Conservation (phyloP, 2,329 filamentous ascomycete species). For the Chaetomiaceae sp. region DNA sequence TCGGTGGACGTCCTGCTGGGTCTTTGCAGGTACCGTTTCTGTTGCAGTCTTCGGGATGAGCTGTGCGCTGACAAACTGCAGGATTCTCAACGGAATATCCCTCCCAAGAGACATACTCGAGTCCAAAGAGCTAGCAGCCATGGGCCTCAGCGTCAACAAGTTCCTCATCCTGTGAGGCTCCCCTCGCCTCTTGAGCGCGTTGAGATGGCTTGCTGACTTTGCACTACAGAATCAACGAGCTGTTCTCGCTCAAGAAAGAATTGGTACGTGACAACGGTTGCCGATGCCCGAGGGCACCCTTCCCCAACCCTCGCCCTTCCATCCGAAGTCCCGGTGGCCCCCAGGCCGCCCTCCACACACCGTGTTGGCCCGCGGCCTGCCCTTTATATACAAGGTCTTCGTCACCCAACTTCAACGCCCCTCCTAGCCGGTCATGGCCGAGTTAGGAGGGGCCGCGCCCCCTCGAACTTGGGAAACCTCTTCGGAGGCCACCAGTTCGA, state of each 20-base stretch:
- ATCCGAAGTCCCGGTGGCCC: too few species aligned
- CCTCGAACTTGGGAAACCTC: too few species aligned
- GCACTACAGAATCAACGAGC: slow-evolving; percentile 19
- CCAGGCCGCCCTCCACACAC: too few species aligned
- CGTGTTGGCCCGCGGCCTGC: too few species aligned
- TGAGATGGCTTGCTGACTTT: neutral
- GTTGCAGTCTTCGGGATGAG: neutral
- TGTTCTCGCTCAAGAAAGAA: slow-evolving; percentile 25
- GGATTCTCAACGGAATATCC: slow-evolving; percentile 11
- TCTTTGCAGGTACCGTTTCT: slow-evolving; percentile 2
- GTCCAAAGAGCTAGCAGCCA: neutral
- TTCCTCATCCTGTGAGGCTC: slow-evolving; percentile 17
- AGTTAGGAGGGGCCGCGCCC: too few species aligned
- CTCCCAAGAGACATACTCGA: slow-evolving; percentile 4
- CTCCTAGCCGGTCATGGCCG: too few species aligned
- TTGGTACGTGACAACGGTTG: slow-evolving; percentile 10
- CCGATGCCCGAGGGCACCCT: too few species aligned
- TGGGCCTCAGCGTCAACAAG: slow-evolving; percentile 12
- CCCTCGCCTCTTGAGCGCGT: too few species aligned
- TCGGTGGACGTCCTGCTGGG: slow-evolving; percentile 17
- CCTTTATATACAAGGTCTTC: too few species aligned
- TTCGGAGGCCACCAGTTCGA: too few species aligned
- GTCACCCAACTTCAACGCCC: too few species aligned
- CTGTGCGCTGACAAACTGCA: neutral
- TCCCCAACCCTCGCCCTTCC: too few species aligned